Evolutionary conservation across 495 filamentous ascomycete genomes (phyloP), one percentile per base, ranked within the genome.

Genomic region (Hypoxylon intermedium): DNA sequence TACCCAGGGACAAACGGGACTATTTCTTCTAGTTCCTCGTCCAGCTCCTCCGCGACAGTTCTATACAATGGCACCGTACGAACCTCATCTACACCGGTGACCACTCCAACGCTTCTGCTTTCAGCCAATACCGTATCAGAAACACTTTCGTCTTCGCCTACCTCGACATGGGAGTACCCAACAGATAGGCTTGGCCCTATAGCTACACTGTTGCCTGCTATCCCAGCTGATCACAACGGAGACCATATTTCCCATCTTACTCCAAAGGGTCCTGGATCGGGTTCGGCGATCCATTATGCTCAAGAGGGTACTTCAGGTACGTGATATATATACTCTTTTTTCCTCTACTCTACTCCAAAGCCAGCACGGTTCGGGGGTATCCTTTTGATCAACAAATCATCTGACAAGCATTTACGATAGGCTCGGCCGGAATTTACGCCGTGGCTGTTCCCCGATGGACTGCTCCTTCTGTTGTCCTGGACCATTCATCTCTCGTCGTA

Each of bases 391-490:
- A n/a, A n/a, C n/a, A n/a, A n/a, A n/a, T 28, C 26, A 5, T 28
- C 26, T 28, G 9, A 28, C 26, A 28, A 28, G 9, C 9, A 28
- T 9, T 9, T 28, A 5, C 26, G 9, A 28, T 9, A 28, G 26
- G 26, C 4, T 50, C 46, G 2, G 46, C 46, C 5, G 46, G 46
- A 38, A 50, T 50, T 18, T 50, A 50, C 11, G 46, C 46, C 28
- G 31, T 50, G 23, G 46, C 46, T n/a, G 19, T 50, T 38, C 46
- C 46, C 33, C 46, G 46, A 38, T 50, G 46, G 46, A 50, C 46
- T 13, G 46, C 46, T 16, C 46, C 46, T 9, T 50, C 46, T 9
- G 33, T 50, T 24, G 46, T 50, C 15, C 38, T 50, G 12, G 46
- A 50, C 12, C 46, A 50, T 24, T 50, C 46, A 2, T 20, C 46